A percentile compares a stretch with the other conserved stretches of the same genome.
phyloP scores from a whole-genome alignment of 768 basidiomycete species.

The Pisolithus tinctorius region DNA sequence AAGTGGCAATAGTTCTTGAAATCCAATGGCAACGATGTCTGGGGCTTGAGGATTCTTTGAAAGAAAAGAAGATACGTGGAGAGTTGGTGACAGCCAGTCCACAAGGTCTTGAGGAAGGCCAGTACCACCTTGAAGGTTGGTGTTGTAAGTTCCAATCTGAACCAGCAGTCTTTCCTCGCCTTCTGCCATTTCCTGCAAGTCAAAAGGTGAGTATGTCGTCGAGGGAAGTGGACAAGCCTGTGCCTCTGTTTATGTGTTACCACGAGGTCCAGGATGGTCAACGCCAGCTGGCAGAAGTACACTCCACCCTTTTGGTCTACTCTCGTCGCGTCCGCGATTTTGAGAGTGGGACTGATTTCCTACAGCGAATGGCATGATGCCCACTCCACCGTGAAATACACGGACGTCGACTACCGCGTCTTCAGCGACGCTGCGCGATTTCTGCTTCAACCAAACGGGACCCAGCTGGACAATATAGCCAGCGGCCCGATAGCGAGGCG shows the following conservation, averaged over 20 bases:
- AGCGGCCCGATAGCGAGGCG: constrained; percentile 49
- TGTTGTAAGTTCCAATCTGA: constrained; percentile 87
- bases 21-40: constrained; percentile 85
- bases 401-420: constrained; percentile 96
- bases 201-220: too few relatives aligned
- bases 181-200: constrained; percentile 33
- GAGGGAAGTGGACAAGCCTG: neutral
- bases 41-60: constrained; percentile 59
- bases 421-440: constrained; percentile 88
- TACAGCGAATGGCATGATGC: constrained; percentile 92
- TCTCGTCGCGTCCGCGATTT: constrained; percentile 43
- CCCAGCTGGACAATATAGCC: constrained; percentile 40
- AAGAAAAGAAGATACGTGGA: constrained; percentile 70
- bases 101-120: constrained; percentile 82
- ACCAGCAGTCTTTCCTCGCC: constrained; percentile 49
- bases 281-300: constrained; percentile 6
- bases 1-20: constrained; percentile 89
- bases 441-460: constrained; percentile 39
- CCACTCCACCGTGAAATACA: constrained; percentile 82
- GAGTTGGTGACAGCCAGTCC: constrained; percentile 83
- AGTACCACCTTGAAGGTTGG: constrained; percentile 72
- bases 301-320: constrained; percentile 42
- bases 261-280: neutral
- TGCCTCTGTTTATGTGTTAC: too few relatives aligned
- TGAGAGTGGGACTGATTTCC: constrained; percentile 65